Evolutionary conservation across 768 basidiomycete species (phyloP).

Genomic region (Amanita subjunquillea): DNA sequence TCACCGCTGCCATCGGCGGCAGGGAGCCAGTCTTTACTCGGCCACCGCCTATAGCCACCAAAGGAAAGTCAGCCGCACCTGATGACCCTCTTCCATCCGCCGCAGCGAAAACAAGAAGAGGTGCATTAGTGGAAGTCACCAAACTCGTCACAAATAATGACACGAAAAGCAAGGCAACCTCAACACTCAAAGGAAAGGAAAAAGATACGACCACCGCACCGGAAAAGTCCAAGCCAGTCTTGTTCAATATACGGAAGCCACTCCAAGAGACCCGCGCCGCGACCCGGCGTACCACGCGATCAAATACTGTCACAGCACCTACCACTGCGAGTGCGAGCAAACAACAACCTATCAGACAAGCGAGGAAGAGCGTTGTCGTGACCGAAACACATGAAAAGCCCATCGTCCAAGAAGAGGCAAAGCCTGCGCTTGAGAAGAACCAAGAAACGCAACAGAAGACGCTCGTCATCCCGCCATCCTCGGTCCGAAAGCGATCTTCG

Average conservation of each 20-base stretch:
- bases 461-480: neutral
- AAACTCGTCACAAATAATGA: slow-evolving; percentile 5
- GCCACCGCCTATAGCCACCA: neutral
- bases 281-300: slow-evolving; percentile 1
- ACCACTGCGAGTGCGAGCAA: neutral
- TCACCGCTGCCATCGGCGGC: slow-evolving; percentile 22
- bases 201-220: slow-evolving; percentile 1
- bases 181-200: slow-evolving; percentile 4
- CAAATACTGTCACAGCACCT: neutral
- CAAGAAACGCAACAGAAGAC: neutral
- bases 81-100: neutral
- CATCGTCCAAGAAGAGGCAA: neutral
- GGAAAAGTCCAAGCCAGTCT: slow-evolving; percentile 2
- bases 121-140: slow-evolving; percentile 6
- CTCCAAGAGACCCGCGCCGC: neutral
- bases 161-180: neutral
- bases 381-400: neutral
- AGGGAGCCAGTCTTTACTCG: slow-evolving; percentile 1
- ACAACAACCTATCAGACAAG: slow-evolving; percentile 7
- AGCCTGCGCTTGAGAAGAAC: neutral
- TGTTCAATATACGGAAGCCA: slow-evolving; percentile 1
- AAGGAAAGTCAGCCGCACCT: neutral
- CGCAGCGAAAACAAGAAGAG: slow-evolving; percentile 17
- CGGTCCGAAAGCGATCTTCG: slow-evolving; percentile 9
- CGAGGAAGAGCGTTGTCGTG: neutral